Percentiles rank a stretch among this genome's conserved stretches.
Conservation (phyloP, 2,329 filamentous ascomycete genomes). For the Ceratocystis huliohia region DNA sequence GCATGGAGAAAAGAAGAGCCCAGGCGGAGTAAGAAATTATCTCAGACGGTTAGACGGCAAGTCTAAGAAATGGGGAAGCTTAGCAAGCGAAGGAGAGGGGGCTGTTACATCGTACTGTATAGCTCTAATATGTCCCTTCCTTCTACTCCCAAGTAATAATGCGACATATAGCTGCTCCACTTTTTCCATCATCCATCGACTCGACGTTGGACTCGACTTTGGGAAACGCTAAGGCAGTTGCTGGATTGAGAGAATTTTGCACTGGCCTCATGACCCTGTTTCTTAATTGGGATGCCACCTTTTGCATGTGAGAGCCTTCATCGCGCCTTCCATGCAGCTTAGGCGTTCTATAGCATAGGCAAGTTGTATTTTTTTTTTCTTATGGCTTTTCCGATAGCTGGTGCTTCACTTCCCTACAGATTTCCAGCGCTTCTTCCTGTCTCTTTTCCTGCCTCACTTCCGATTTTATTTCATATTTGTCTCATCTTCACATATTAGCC, state of each 20-base stretch:
- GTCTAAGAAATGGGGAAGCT: not conserved
- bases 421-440: not conserved
- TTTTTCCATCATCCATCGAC: not conserved
- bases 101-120: too few relatives aligned
- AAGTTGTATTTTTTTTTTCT: not conserved
- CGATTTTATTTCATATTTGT: not conserved
- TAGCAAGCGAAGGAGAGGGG: not conserved
- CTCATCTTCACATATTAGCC: not conserved
- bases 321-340: too few relatives aligned
- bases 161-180: not conserved
- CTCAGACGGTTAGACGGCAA: not conserved
- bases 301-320: too few relatives aligned
- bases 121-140: too few relatives aligned
- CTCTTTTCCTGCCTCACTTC: not conserved
- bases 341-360: too few relatives aligned
- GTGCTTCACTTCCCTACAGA: not conserved
- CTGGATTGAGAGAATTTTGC: not conserved
- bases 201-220: not conserved
- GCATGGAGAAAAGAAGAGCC: conserved; percentile 7
- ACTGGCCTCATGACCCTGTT: not conserved
- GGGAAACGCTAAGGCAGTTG: not conserved
- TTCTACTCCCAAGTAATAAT: too few relatives aligned
- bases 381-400: too few relatives aligned
- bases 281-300: too few relatives aligned
- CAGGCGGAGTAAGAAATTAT: not conserved